Conservation (phyloP, 345 rosid species). For the Gossypioides kirkii region DNA sequence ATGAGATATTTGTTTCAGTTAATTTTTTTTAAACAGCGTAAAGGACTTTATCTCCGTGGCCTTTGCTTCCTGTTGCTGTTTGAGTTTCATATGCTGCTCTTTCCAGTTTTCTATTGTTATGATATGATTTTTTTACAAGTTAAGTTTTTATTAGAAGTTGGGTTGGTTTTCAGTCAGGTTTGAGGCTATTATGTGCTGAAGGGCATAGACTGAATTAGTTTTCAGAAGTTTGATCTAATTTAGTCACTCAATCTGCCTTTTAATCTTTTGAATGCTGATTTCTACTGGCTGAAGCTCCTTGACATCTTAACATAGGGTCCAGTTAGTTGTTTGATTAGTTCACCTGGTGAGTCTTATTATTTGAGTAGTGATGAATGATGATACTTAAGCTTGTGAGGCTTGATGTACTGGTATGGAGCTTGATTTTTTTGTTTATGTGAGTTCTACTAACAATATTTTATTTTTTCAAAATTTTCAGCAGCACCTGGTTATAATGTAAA, state of each 20-base stretch:
- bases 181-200: neutral
- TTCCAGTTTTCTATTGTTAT: neutral
- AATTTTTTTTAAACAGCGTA: neutral
- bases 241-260: neutral
- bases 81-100: neutral
- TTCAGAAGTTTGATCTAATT: neutral
- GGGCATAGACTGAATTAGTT: neutral
- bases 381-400: neutral
- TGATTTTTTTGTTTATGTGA: neutral
- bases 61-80: neutral
- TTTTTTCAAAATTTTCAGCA: slow-evolving; percentile 18
- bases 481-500: slow-evolving; percentile 55
- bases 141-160: neutral
- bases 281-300: neutral
- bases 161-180: slow-evolving; percentile 2
- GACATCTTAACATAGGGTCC: neutral
- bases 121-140: neutral
- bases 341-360: neutral
- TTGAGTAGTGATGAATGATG: neutral
- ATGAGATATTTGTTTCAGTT: neutral
- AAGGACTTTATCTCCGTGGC: neutral
- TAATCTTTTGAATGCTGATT: neutral
- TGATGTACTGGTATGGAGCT: neutral
- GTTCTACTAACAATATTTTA: neutral
- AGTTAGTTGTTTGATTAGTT: neutral